Conservation (phyloP, 2,329 filamentous ascomycete genomes). For the Juglanconis juglandina region DNA sequence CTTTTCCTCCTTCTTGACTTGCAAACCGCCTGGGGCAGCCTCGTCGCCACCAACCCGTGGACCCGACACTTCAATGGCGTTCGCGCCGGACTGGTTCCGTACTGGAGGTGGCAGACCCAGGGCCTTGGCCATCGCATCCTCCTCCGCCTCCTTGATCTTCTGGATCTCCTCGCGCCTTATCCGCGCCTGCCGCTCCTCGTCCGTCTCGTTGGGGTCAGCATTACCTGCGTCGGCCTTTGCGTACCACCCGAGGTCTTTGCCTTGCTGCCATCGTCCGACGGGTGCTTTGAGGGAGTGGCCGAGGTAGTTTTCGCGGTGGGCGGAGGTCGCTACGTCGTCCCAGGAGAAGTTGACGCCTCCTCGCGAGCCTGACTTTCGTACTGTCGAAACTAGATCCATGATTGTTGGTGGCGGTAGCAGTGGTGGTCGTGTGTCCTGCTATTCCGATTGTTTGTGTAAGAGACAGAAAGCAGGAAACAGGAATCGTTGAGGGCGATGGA, state of each 20-base stretch:
- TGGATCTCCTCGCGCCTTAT: constrained; percentile 74
- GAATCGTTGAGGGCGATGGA: neutral
- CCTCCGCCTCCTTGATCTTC: constrained; percentile 83
- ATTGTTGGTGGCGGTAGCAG: neutral
- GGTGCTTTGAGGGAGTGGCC: constrained; percentile 90
- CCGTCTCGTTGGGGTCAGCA: constrained; percentile 52
- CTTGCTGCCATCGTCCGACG: constrained; percentile 87
- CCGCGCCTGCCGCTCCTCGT: constrained; percentile 55
- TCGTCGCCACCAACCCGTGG: constrained; percentile 33
- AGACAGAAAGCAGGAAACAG: neutral
- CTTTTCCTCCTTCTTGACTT: constrained; percentile 18
- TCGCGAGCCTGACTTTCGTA: constrained; percentile 86
- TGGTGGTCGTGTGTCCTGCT: neutral
- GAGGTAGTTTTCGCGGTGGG: constrained; percentile 84
- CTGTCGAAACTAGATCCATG: constrained; percentile 92
- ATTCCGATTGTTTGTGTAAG: neutral
- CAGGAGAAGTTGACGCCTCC: constrained; percentile 96
- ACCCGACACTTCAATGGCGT: constrained; percentile 62
- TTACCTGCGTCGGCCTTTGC: constrained; percentile 50
- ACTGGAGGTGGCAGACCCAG: constrained; percentile 72
- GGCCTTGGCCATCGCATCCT: constrained; percentile 82
- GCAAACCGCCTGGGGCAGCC: constrained; percentile 29
- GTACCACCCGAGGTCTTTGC: constrained; percentile 64
- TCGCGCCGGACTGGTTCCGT: constrained; percentile 58
- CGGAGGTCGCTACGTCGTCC: constrained; percentile 85